phyloP scores from a whole-genome alignment of 129 eudicot genomes.

The Ambrosia trifida region DNA sequence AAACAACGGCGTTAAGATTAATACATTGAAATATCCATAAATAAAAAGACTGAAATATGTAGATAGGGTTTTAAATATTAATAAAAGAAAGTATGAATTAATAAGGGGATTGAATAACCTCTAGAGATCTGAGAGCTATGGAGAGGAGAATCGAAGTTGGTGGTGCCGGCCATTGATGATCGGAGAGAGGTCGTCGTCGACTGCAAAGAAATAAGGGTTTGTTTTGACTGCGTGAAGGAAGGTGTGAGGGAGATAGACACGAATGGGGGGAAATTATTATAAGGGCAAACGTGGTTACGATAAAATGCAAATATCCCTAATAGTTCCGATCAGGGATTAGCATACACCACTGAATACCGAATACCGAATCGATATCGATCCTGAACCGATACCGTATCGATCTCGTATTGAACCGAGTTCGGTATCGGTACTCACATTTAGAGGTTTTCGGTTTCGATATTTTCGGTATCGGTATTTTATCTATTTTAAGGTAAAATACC shows the following conservation, averaged over 20 bases:
- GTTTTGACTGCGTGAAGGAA: constrained; percentile 42
- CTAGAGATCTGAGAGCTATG: constrained; percentile 48
- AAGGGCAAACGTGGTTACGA: constrained; percentile 18
- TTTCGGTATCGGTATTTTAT: too few relatives aligned
- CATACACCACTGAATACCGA: too few relatives aligned
- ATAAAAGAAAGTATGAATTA: neutral
- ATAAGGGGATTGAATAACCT: constrained; percentile 25
- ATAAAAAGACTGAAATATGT: neutral
- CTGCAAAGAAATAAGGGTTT: constrained; percentile 35
- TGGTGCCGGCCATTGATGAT: constrained; percentile 53
- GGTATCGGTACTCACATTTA: too few relatives aligned
- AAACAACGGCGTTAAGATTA: neutral
- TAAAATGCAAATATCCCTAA: too few relatives aligned
- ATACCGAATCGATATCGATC: too few relatives aligned
- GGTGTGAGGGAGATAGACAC: constrained; percentile 32
- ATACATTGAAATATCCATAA: constrained; percentile 10
- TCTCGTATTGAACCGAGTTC: too few relatives aligned
- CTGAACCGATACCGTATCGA: too few relatives aligned
- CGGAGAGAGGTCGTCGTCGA: constrained; percentile 25
- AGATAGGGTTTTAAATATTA: constrained; percentile 23
- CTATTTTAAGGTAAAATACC: too few relatives aligned
- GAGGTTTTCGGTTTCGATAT: too few relatives aligned
- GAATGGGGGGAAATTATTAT: constrained; percentile 34
- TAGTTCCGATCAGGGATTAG: too few relatives aligned
- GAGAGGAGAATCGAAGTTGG: constrained; percentile 48